A percentile compares a stretch with the other conserved stretches of the same genome.
These are phyloP conservation scores for Lachnellula arida DNA, from an alignment of 2,329 filamentous ascomycete species.

Conservation along the genomic window DNA sequence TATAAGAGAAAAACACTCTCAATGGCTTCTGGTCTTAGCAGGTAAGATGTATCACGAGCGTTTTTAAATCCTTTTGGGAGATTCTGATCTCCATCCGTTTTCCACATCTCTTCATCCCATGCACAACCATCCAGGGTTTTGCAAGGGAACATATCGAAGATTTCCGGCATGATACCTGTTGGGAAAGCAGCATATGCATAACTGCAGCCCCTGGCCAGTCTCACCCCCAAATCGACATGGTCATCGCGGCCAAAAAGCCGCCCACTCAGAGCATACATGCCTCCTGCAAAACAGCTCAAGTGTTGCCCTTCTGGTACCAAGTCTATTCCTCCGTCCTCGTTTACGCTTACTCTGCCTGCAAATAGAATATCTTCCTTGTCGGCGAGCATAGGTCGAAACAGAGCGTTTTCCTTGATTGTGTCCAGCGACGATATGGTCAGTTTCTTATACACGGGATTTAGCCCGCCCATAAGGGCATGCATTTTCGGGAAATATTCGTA, in stretches of 20 bases:
- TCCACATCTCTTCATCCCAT: conserved; percentile 47
- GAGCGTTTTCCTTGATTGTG: conserved; percentile 38
- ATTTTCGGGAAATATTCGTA: conserved; percentile 63
- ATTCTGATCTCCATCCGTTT: conserved; percentile 1
- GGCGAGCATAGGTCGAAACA: conserved; percentile 41
- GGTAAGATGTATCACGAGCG: conserved; percentile 35
- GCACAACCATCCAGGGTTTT: conserved; percentile 6
- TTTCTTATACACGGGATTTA: conserved; percentile 29
- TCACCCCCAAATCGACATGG: conserved; percentile 49
- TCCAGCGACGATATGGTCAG: conserved; percentile 41
- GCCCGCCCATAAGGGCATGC: conserved; percentile 35
- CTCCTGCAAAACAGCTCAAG: conserved; percentile 65
- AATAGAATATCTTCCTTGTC: conserved; percentile 42
- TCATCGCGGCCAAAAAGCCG: conserved; percentile 49
- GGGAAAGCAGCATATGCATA: conserved; percentile 54
- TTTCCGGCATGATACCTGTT: conserved; percentile 58
- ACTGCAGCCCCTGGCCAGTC: conserved; percentile 56
- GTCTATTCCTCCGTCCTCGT: conserved; percentile 1
- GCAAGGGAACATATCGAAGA: conserved; percentile 34
- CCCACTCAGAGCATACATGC: conserved; percentile 62
- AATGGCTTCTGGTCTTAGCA: conserved; percentile 58
- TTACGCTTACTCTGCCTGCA: conserved; percentile 39
- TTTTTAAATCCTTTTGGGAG: conserved; percentile 9
- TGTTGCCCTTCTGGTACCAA: conserved; percentile 45
- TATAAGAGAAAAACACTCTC: conserved; percentile 62